Evolutionary conservation across 1,139 yeast species (phyloP), one percentile per base, ranked within the genome.

Genomic region (Yamadazyma oceani): DNA sequence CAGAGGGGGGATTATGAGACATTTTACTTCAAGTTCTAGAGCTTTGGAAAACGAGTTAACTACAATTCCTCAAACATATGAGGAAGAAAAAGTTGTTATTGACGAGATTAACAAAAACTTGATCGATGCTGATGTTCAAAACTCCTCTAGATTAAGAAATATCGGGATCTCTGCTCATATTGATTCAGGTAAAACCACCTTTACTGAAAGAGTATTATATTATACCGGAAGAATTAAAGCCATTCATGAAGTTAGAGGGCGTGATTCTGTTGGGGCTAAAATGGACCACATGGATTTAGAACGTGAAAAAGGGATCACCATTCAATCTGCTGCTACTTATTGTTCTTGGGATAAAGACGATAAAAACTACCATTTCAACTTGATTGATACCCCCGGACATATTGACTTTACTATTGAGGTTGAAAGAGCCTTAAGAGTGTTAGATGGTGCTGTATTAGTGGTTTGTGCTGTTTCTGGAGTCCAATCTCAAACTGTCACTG

Each of bases 391-490:
- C 0, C 98, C 98, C 0, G 98, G 98, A 0, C 98, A 92, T 61
- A 92, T 92, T 67, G 98, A 92, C 65, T 92, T 92, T 73, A 92
- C 98, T 40, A 92, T 92, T 56, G 98, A 92, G 66, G 98, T 92
- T 36, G 98, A 92, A 69, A 82, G 98, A 60, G 98, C 98, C 11
- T 72, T 92, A 62, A 78, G 98, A 63, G 98, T 92, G 36, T 72
- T 92, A 47, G 98, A 92, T 63, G 98, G 98, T 65, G 98, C 98
- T 27, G 97, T 92, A 36, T 75, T 92, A 47, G 97, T 92, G 39
- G 97, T 92, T 16, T 92, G 98, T 75, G 97, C 98, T 12, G 98
- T 92, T 39, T 80, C 95, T 23, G 98, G 98, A 57, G 98, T 92
- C 36, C 98, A 92, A 67, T 88, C 96, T 6, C 98, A 92, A 67